phyloP scores from a whole-genome alignment of 768 basidiomycete species.

The Leccinum imitatum region DNA sequence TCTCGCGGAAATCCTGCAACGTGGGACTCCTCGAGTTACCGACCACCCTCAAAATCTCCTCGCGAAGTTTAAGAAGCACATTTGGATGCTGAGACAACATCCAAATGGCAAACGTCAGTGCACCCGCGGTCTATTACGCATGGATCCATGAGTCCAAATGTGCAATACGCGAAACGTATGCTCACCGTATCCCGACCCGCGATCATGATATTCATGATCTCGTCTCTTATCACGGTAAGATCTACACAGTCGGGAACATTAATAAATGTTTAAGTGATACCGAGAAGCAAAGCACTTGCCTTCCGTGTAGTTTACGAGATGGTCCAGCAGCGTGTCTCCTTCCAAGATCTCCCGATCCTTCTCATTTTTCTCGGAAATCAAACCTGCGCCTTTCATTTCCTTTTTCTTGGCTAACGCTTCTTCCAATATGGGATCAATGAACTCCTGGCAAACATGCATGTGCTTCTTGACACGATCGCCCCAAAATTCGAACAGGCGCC shows the following conservation, averaged over 20 bases:
- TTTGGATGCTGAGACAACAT: slow-evolving; percentile 31
- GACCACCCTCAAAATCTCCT: slow-evolving; percentile 30
- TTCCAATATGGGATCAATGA: slow-evolving; percentile 52
- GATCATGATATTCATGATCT: slow-evolving; percentile 38
- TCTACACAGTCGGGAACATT: slow-evolving; percentile 18
- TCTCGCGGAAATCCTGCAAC: slow-evolving; percentile 31
- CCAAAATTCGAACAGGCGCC: slow-evolving; percentile 56
- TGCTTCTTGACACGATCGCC: slow-evolving; percentile 44
- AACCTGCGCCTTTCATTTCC: slow-evolving; percentile 21
- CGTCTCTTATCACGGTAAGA: slow-evolving; percentile 33
- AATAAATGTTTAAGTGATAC: background rate
- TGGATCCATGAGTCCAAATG: background rate
- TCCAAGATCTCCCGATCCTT: slow-evolving; percentile 17
- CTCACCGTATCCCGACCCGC: slow-evolving; percentile 37
- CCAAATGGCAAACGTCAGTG: slow-evolving; percentile 31
- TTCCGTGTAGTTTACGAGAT: slow-evolving; percentile 31
- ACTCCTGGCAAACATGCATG: slow-evolving; percentile 48
- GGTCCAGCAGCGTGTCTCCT: slow-evolving; percentile 32
- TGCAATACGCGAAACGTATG: background rate
- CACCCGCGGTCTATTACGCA: slow-evolving; percentile 27
- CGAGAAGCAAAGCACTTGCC: slow-evolving; percentile 11
- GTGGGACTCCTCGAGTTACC: slow-evolving; percentile 32
- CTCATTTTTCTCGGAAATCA: slow-evolving; percentile 11
- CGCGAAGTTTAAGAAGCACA: slow-evolving; percentile 29
- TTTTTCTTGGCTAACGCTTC: slow-evolving; percentile 45